Evolutionary conservation across 2,329 filamentous ascomycete species (phyloP).

Genomic region (Pseudohalonectria lignicola): DNA sequence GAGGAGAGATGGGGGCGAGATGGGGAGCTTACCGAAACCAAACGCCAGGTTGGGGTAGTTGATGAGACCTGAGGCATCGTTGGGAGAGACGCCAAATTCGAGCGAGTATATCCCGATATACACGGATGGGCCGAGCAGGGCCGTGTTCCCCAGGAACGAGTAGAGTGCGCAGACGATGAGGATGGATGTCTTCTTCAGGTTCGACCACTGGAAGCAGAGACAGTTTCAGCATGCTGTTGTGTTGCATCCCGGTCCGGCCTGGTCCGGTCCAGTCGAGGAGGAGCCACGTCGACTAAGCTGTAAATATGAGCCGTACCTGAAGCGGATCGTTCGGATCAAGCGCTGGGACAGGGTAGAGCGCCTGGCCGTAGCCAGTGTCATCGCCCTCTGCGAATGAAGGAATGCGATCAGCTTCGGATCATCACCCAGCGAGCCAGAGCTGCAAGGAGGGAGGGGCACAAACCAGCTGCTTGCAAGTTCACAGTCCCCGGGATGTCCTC

Average conservation of each 20-base stretch:
- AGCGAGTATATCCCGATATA: conserved; percentile 44
- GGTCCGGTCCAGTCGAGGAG: too few species aligned
- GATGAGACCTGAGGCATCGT: conserved; percentile 41
- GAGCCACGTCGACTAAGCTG: too few species aligned
- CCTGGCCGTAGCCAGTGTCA: conserved; percentile 48
- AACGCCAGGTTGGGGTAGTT: conserved; percentile 51
- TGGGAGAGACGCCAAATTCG: conserved; percentile 37
- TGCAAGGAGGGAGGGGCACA: too few species aligned
- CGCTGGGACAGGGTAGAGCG: conserved; percentile 48
- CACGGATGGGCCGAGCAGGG: conserved; percentile 43
- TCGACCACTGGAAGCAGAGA: conserved; percentile 35
- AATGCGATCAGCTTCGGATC: too few species aligned
- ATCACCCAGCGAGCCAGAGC: too few species aligned
- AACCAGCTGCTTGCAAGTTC: conserved; percentile 19
- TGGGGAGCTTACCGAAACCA: conserved; percentile 43
- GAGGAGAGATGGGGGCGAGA: too few species aligned
- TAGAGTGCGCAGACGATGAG: conserved; percentile 41
- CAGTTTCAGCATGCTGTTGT: too few species aligned
- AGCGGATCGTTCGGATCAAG: conserved; percentile 51
- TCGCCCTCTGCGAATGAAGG: conserved; percentile 33
- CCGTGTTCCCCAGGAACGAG: conserved; percentile 47
- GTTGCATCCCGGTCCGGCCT: too few species aligned
- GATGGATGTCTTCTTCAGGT: conserved; percentile 44
- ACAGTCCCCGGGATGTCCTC: conserved; percentile 15
- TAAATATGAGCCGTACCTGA: too few species aligned